Base-by-base conservation (phyloP, 2,329 filamentous ascomycete genomes). In the Trichophyton verrucosum region DNA sequence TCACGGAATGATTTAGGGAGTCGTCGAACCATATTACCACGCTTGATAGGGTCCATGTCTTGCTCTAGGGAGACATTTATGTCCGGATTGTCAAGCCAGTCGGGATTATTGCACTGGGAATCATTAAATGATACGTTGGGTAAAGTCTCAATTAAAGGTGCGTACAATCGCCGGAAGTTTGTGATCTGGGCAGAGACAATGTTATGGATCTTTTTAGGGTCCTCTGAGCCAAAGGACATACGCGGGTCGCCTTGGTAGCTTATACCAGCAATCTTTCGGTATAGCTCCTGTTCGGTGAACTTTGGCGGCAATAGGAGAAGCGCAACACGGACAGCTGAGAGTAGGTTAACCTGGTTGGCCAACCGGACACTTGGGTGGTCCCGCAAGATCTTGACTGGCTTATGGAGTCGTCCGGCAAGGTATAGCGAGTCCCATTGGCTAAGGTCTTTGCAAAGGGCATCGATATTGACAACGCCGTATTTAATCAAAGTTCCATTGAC, bases 401-500 rank as follows among this genome's bases (percentile, higher is more conserved):
- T 99, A 65, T 99, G 94, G 59, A 99, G 81, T 38, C 94, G 88
- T 3, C 94, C 94, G 4, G 95, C 94, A n/a, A 99, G 82, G 73
- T 99, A 99, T 27, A 99, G 79, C 0, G 90, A 96, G 64, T 96
- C 86, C 94, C 94, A 99, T 62, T 91, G 85, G 33, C 85, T 87
- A 24, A 99, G 81, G 71, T 99, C 94, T 47, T 81, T 82, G 68
- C 90, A 91, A 15, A 99, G 79, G 2, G 91, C 96, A 70, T 95
- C 86, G 65, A 97, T 82, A 69, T 95, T 96, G 49, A 96, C 95
- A 22, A 99, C 94, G 20, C 92, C 94, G 69, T 99, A 99, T 76
- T 99, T 99, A 74, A 99, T 94, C 69, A 97, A 81, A 64, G 91
- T 95, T 46, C 94, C 95, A 68, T 97, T 96, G 63, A 97, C 86